Base-by-base conservation (phyloP, 192 early-diverging fungal species). In the Diversispora epigaea region DNA sequence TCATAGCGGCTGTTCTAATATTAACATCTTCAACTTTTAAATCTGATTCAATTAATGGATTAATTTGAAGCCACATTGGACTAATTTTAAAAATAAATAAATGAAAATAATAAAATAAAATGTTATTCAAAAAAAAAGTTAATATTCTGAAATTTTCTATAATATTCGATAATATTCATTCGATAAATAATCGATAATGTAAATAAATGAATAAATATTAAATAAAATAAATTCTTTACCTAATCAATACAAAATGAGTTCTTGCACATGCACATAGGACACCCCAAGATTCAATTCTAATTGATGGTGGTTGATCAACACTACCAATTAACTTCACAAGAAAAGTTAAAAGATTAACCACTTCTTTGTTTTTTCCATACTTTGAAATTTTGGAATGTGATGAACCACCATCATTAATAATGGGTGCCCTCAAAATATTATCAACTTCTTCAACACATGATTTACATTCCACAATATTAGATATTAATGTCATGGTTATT, bases 261-360 rank as follows among this genome's bases (percentile, higher is more conserved):
- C 78, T 79, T 15, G 83, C 74, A 11, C 80, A 77, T 11, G 79
- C 73, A 25, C 78, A 76, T 25, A 84, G 60, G 10, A 78, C 63
- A 49, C 74, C 66, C 86, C 86, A 88, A 1, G 77, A 78, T 54
- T 84, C 84, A 9, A 80, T 61, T 46, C 66, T 75, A 19, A 80
- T 50, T 2, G 40, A n/a, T 39, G 52, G 1, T 21, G 77, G 49
- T n/a, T 75, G 65, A 2, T 61, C 19, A 12, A 6, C 22, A 44
- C 43, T 66, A 4, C 50, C 56, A 66, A 82, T 57, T 4, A 77
- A 14, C 11, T 43, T n/a, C 46, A 83, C 39, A n/a, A 83, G 60
- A n/a, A 62, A 67, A 1, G 61, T 57, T 3, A 80, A 25, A 21
- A 84, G 47, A 17, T 68, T 66, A 19, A 67, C 46, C 17, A 8